Evolutionary conservation across 805 yeast species (phyloP), one percentile per base, ranked within the genome.

Genomic region (Jamesozyma lodderae): DNA sequence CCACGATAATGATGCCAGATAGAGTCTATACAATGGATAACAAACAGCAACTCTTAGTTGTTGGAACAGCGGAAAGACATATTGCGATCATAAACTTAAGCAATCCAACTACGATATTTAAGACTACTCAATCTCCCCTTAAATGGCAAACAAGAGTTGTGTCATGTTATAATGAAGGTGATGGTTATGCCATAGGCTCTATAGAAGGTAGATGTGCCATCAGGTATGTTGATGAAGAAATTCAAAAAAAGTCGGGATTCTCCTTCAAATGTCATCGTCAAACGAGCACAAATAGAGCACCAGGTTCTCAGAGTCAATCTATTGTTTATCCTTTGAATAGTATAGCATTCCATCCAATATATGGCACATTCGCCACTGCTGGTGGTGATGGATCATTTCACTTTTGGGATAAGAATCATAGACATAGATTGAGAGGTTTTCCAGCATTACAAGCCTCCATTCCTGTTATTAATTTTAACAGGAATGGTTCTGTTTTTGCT

Each of bases 191-290:
- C 1, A 64, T 92, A 35, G 97, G 95, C 4, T 81, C 95, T 6
- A 76, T 90, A 33, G 98, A 92, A 64, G 97, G 97, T 24, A 73
- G 98, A 48, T 86, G 97, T 64, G 94, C 95, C 11, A 79, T 92
- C 50, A 95, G 86, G 57, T 92, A 88, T 58, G 77, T 90, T 38
- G 94, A 84, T 52, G 95, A 85, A 18, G 70, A 69, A 37, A 86
- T 81, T 50, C 94, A 81, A 53, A 69, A 70, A 40, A 72, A 75
- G 48, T 59, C 59, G 25, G 92, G 92, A 3, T 92, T 90, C 59
- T 80, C 96, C 4, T 92, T 92, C 73, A 84, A 85, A 59, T 92
- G 98, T 62, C 98, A 92, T 59, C 76, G 98, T 50, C 86, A 81
- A 53, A 51, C 55, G 7, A 49, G 41, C 27, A 47, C 49, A 21